phyloP scores from a whole-genome alignment of 2,329 filamentous ascomycete genomes.

The Alternaria angustiovoidea region DNA sequence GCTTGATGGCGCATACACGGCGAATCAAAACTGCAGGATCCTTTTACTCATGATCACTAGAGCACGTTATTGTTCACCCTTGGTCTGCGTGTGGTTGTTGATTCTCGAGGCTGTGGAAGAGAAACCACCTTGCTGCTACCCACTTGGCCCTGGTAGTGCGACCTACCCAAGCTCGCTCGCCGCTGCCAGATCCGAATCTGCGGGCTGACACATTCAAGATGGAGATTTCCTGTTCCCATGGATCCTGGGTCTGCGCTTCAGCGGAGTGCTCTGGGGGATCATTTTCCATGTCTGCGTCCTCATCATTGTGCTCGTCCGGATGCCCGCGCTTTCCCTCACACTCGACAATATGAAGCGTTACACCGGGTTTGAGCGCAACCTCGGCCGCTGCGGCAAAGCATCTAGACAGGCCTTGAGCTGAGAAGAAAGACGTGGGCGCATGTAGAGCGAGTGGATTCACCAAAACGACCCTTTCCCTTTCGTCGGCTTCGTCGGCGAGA shows the following conservation, averaged over 20 bases:
- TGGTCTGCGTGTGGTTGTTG: conserved; percentile 9
- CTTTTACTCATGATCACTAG: conserved; percentile 10
- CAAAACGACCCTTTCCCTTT: conserved; percentile 60
- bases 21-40: conserved; percentile 15
- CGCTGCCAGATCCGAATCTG: conserved; percentile 43
- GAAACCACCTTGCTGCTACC: conserved; percentile 58
- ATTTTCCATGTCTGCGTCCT: conserved; percentile 53
- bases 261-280: conserved; percentile 14
- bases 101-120: conserved; percentile 31
- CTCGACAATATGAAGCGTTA: conserved; percentile 55
- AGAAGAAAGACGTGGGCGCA: conserved; percentile 75
- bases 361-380: conserved; percentile 55
- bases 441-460: conserved; percentile 74
- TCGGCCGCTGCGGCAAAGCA: conserved; percentile 71
- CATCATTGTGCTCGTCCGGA: conserved; percentile 63
- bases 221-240: conserved; percentile 58
- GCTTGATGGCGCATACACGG: conserved; percentile 12
- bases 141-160: conserved; percentile 55
- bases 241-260: conserved; percentile 28
- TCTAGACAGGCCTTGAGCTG: conserved; percentile 73
- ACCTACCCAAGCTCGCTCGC: conserved; percentile 57
- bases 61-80: conserved; percentile 13
- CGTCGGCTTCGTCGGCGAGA: conserved; percentile 14
- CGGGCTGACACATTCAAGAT: conserved; percentile 59
- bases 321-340: conserved; percentile 30